These are phyloP conservation scores for Candida parachauliodes DNA, from an alignment of 805 yeast species.

Conservation along the genomic window DNA sequence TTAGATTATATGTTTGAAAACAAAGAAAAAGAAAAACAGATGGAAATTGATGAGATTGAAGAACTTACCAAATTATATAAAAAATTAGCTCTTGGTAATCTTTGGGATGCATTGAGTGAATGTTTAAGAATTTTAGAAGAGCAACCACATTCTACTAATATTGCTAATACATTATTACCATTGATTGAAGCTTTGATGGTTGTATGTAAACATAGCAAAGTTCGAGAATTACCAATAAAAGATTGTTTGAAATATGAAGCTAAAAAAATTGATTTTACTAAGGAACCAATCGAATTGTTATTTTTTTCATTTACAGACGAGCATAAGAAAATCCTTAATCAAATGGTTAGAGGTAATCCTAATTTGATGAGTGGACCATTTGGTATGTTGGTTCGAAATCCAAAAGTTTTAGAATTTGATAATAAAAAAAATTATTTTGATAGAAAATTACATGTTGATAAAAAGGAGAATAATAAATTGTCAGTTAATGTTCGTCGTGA, in stretches of 20 bases:
- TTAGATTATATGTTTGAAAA: slow-evolving; percentile 73
- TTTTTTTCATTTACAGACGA: slow-evolving; percentile 86
- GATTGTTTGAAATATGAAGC: slow-evolving; percentile 61
- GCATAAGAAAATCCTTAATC: slow-evolving; percentile 82
- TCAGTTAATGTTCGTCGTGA: slow-evolving; percentile 75
- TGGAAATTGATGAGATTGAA: slow-evolving; percentile 25
- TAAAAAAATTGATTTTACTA: slow-evolving; percentile 60
- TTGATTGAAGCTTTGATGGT: slow-evolving; percentile 91
- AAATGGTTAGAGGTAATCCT: slow-evolving; percentile 87
- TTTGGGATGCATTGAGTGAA: slow-evolving; percentile 84
- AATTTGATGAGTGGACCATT: slow-evolving; percentile 95
- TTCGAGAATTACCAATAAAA: slow-evolving; percentile 47
- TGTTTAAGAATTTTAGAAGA: slow-evolving; percentile 64
- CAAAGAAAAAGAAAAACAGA: slow-evolving; percentile 20
- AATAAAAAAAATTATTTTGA: slow-evolving; percentile 85
- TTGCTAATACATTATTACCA: slow-evolving; percentile 81
- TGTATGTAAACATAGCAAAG: slow-evolving; percentile 83
- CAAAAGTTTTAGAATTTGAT: slow-evolving; percentile 89
- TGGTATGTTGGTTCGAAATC: slow-evolving; percentile 80
- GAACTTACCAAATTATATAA: slow-evolving; percentile 61
- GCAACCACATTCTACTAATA: slow-evolving; percentile 42
- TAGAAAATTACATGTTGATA: slow-evolving; percentile 58
- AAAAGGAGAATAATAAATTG: slow-evolving; percentile 46
- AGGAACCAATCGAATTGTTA: slow-evolving; percentile 71
- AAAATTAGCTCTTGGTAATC: slow-evolving; percentile 63